Base-by-base conservation (phyloP, 2,329 filamentous ascomycete genomes). In the Pyricularia sp. region DNA sequence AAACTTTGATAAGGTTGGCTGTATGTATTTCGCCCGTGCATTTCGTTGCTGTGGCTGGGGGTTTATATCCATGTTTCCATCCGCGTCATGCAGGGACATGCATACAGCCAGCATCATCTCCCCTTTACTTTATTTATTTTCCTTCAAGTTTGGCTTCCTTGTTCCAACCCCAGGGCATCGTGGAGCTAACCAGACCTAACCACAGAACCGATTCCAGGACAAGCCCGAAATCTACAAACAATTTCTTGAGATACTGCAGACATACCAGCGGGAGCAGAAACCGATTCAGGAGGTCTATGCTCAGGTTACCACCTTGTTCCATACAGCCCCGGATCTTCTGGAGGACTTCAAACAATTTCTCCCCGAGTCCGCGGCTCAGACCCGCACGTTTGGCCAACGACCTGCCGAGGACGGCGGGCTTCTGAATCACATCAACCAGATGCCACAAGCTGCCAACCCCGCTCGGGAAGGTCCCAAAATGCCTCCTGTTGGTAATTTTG, bases 301-400 rank as follows among this genome's bases (percentile, higher is more conserved):
- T 1, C 94, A 99, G 75, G 94, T 99, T 28, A 99, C 96, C 0
- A 89, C 89, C 35, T 81, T 99, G 0, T 99, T 99, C 78, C 92
- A 91, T 73, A 89, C 89, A 5, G 94, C 96, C 0, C 93, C 93
- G 4, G 94, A 99, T 76, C 84, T 99, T 13, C 81, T 99, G 2
- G 94, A 99, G 75, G 94, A 99, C 72, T 99, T 99, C 74, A 99
- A 99, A 75, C 94, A 99, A 73, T 99, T 99, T 70, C 82, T 99
- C 8, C 94, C 94, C 0, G 94, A 99, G 74, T 96, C 93, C 59
- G 82, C 84, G 65, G 81, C 82, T 1, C 84, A 84, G 67, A 75
- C 79, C 5, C 80, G 77, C 81, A 70, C 84, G 77, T 68, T 81
- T 76, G 65, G 80, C 76, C 66, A 81, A 77, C 86, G 88, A 65